Percentiles rank a stretch among this genome's conserved stretches.
phyloP scores from a whole-genome alignment of 306 rosid species.

The Casuarina cunninghamiana region DNA sequence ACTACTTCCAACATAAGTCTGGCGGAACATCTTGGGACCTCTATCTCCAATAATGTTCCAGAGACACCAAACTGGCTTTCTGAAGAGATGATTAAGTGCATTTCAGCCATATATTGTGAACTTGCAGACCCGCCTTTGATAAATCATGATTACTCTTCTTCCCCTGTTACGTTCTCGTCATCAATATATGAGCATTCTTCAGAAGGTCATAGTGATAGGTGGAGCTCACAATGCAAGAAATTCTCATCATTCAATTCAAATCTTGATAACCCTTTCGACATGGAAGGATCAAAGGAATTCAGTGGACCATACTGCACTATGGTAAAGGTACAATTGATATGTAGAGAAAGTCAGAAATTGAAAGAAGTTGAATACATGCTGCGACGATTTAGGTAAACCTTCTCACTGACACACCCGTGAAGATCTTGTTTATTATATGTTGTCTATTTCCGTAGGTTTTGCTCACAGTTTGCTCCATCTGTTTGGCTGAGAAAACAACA shows the following conservation, averaged over 20 bases:
- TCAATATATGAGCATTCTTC: constrained; percentile 52
- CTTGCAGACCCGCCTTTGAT: constrained; percentile 64
- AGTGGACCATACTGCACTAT: constrained; percentile 68
- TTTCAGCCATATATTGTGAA: constrained; percentile 76
- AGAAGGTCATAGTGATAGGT: constrained; percentile 45
- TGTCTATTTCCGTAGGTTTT: constrained; percentile 11
- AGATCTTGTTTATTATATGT: neutral
- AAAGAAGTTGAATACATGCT: constrained; percentile 67
- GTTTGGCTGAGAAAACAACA: constrained; percentile 19
- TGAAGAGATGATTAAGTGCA: constrained; percentile 85
- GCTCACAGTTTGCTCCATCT: constrained; percentile 15
- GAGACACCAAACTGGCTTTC: constrained; percentile 83
- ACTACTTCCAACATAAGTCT: constrained; percentile 51
- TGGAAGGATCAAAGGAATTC: constrained; percentile 54
- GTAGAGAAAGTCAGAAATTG: constrained; percentile 60
- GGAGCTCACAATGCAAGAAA: constrained; percentile 54
- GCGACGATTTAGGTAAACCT: constrained; percentile 66
- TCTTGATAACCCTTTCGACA: constrained; percentile 53
- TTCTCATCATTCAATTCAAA: constrained; percentile 54
- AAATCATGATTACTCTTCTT: constrained; percentile 48
- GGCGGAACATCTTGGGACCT: constrained; percentile 53
- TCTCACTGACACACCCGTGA: constrained; percentile 11
- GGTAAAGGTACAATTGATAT: constrained; percentile 67
- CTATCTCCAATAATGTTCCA: constrained; percentile 41
- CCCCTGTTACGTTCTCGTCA: constrained; percentile 54